Percentiles rank a stretch among this genome's conserved stretches.
These are phyloP conservation scores for Exophiala viscosa DNA, from an alignment of 2,329 filamentous ascomycete genomes.

Conservation along the genomic window DNA sequence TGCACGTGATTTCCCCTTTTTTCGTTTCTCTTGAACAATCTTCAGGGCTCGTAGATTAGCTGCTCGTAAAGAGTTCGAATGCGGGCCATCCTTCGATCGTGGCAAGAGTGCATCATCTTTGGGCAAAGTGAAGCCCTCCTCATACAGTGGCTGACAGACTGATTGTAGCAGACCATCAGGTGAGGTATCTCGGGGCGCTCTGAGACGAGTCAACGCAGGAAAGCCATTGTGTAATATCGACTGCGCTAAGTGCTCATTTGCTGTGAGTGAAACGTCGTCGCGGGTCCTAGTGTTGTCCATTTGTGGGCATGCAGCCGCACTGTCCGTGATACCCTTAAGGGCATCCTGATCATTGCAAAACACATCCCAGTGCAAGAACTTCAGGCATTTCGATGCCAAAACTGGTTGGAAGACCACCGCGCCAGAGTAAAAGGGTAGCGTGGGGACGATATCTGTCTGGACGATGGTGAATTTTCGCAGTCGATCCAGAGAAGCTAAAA, in stretches of 20 bases:
- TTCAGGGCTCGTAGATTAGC: conserved; percentile 44
- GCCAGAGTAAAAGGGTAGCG: conserved; percentile 35
- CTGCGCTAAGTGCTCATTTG: conserved; percentile 24
- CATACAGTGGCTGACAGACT: conserved; percentile 40
- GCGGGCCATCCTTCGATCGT: conserved; percentile 30
- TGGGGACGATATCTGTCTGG: conserved; percentile 48
- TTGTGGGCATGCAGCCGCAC: neutral
- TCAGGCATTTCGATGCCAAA: conserved; percentile 48
- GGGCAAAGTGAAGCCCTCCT: conserved; percentile 38
- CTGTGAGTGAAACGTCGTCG: neutral
- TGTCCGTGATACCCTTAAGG: neutral
- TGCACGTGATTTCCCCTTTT: too few relatives aligned
- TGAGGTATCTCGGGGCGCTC: conserved; percentile 43
- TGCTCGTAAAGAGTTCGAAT: conserved; percentile 44
- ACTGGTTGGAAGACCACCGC: conserved; percentile 42
- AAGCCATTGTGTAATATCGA: conserved; percentile 42
- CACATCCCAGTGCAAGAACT: conserved; percentile 59
- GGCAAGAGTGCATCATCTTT: conserved; percentile 39
- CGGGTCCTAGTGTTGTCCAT: neutral
- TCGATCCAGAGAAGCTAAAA: conserved; percentile 46
- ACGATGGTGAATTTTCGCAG: conserved; percentile 51
- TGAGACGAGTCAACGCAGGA: conserved; percentile 38
- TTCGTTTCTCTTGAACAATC: conserved; percentile 20
- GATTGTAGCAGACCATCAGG: conserved; percentile 43
- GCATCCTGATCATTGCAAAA: conserved; percentile 43